Conservation (phyloP, 345 rosid genomes). For the Pseudoturritis turrita region DNA sequence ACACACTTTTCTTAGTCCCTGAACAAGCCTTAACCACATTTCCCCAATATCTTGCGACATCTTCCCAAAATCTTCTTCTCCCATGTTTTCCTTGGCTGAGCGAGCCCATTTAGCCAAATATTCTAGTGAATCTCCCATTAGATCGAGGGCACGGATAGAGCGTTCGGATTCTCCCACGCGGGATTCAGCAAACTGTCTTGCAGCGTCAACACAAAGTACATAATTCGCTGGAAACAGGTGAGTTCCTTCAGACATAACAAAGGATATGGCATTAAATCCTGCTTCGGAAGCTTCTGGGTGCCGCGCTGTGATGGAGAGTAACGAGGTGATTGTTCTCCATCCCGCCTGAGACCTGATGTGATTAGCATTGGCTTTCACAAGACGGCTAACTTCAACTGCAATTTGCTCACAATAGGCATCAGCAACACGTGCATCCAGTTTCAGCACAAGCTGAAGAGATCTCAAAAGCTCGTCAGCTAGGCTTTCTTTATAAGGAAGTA, state of each 20-base stretch:
- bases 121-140: conserved; percentile 82
- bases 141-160: conserved; percentile 78
- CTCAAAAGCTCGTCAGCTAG: conserved; percentile 95
- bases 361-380: conserved; percentile 90
- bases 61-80: conserved; percentile 72
- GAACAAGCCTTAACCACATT: conserved; percentile 97
- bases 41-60: conserved; percentile 79
- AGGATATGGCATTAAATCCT: conserved; percentile 80
- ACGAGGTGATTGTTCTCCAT: conserved; percentile 87
- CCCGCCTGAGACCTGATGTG: conserved; percentile 93
- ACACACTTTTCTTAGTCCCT: conserved; percentile 94
- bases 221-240: conserved; percentile 81
- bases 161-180: conserved; percentile 95
- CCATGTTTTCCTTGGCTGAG: conserved; percentile 70
- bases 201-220: conserved; percentile 73
- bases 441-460: conserved; percentile 93
- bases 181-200: conserved; percentile 98
- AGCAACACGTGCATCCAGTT: conserved; percentile 97
- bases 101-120: conserved; percentile 67
- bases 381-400: conserved; percentile 90
- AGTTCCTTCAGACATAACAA: conserved; percentile 83
- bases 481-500: conserved; percentile 97
- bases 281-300: conserved; percentile 99
- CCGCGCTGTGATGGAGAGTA: conserved; percentile 89
- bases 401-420: conserved; percentile 98